Evolutionary conservation across 106 monocot genomes (phyloP), one percentile per base, ranked within the genome.

Genomic region (Ottelia alismoides): DNA sequence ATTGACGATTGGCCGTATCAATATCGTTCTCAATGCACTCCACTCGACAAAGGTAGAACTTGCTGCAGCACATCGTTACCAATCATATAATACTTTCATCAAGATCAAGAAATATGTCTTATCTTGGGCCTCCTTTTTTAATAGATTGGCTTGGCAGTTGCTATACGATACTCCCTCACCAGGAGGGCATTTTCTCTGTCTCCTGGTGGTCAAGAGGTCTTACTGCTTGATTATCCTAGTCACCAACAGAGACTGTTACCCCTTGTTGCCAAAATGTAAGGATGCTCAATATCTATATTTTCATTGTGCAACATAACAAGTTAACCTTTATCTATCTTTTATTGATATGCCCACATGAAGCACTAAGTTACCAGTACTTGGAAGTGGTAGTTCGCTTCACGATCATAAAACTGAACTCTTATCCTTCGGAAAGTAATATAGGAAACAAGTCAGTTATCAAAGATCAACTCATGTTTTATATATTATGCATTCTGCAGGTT

Each of bases 191-290:
- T 98, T 71, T 74, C 85, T 46, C 30, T 76, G 21, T 29, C 71
- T 57, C 72, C 71, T 50, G 64, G 72, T 73, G 74, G 61, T 47
- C 74, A 70, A 35, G 96, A 98, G 68, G 57, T 77, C 51, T 48
- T 85, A 30, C 64, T 98, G 57, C 90, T 98, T 31, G 96, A 98
- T 52, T 90, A 98, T 72, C 96, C 96, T 51, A 85, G 74, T 70
- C 85, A 98, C 60, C 96, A 90, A 49, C 61, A 67, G 28, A 90
- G 96, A 23, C 85, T 98, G 45, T 65, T 98, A 20, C 96, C 96
- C 27, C 85, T 98, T 31, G 22, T 98, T 22, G 96, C 90, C 35
- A 98, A 98, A 68, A 57, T 72, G 94, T 94, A 78, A 81, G 40
- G 40, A 6, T 16, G 6, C 40, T 16, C 16, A 43, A n/a, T n/a